Conservation (phyloP, 495 filamentous ascomycete genomes). For the Cercophora scortea region DNA sequence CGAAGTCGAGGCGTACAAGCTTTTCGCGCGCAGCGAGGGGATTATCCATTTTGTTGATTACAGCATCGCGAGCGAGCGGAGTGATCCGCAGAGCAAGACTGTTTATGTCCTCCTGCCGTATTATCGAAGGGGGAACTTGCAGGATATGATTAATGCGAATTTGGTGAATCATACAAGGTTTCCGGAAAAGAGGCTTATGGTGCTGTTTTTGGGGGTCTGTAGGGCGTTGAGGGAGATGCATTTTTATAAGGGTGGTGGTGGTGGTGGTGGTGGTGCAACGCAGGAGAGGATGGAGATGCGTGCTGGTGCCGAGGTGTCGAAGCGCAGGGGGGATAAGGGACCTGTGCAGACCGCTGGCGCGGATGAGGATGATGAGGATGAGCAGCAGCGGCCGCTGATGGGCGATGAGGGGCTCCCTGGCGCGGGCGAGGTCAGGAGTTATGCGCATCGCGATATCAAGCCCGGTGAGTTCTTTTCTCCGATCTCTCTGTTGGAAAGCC, state of each 20-base stretch:
- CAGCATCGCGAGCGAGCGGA: slow-evolving; percentile 45
- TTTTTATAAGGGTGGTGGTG: slow-evolving; percentile 59
- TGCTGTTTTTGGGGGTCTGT: slow-evolving; percentile 86
- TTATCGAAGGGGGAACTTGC: slow-evolving; percentile 87
- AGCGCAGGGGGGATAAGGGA: slow-evolving; percentile 46
- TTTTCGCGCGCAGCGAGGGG: slow-evolving; percentile 72
- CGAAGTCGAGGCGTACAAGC: slow-evolving; percentile 92
- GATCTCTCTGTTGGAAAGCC: neutral
- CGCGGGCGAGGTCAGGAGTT: slow-evolving; percentile 67
- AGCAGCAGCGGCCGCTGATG: slow-evolving; percentile 75
- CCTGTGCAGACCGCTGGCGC: slow-evolving; percentile 34
- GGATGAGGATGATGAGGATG: slow-evolving; percentile 59
- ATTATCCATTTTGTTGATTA: slow-evolving; percentile 92
- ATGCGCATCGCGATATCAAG: slow-evolving; percentile 96
- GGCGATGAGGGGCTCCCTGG: slow-evolving; percentile 67
- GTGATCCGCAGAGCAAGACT: slow-evolving; percentile 69
- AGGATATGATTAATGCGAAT: slow-evolving; percentile 98
- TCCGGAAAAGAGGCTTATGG: slow-evolving; percentile 80
- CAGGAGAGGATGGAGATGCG: slow-evolving; percentile 45
- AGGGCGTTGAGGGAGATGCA: slow-evolving; percentile 84
- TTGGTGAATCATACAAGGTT: slow-evolving; percentile 93
- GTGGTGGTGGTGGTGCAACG: slow-evolving; percentile 12
- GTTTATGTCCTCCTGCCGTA: slow-evolving; percentile 96
- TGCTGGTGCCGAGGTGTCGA: slow-evolving; percentile 43
- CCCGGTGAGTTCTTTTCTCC: slow-evolving; percentile 52